Evolutionary conservation across 2,329 filamentous ascomycete species (phyloP), one percentile per base, ranked within the genome.

Genomic region (Xenosphaeropsis pyriputrescens): DNA sequence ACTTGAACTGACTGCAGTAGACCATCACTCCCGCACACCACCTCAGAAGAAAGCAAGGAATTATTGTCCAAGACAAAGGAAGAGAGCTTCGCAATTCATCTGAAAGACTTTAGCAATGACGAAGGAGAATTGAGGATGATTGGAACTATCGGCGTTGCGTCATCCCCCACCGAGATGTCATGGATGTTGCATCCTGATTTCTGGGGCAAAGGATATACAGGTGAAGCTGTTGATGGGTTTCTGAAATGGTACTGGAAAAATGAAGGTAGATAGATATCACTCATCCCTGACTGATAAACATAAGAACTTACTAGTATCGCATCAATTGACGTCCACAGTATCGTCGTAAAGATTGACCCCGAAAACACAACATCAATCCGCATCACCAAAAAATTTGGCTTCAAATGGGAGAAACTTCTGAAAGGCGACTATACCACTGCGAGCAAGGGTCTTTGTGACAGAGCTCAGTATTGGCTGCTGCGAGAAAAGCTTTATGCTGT

Each of bases 191-290:
- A 49, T 38, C 34, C 31, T 3, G 15, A 36, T 8, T 49, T 44
- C 36, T 50, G 48, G 45, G 46, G 46, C 3, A 39, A 37, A n/a
- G 47, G 47, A 15, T 50, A 42, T 39, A 43, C 42, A 12, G 44
- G 35, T 11, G 47, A 49, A 18, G 45, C 45, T 12, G 41, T 48
- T 17, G 19, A 8, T 18, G 34, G 35, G 22, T 51, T 47, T 36
- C 29, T 50, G 37, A 26, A 36, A 5, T 11, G 34, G n/a, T 26
- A 26, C 22, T 26, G 22, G 22, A 26, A 26, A 6, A 9, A 9
- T 26, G 22, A 26, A 26, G 22, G 22, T 26, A 26, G 4, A 26
- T 9, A 26, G 22, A 26, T 19, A 19, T 9, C 8, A 6, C 8
- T 26, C 3, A 9, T 11, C 22, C 22, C 7, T 26, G 22, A 26